Base-by-base conservation (phyloP, 768 basidiomycete genomes). In the Floccularia luteovirens region DNA sequence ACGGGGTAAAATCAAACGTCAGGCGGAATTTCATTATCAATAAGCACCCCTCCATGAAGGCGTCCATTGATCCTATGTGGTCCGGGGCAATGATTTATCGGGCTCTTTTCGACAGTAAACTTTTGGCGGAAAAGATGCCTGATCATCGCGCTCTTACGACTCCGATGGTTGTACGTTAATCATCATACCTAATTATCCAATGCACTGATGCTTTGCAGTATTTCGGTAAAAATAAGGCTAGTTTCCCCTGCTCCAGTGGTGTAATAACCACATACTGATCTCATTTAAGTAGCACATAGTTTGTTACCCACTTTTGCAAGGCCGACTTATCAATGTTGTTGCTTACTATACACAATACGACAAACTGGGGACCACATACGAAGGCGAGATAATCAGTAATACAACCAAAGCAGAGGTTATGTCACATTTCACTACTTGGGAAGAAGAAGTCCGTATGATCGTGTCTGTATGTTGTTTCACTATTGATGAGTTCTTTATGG, bases 1-100 rank as follows among this genome's bases (percentile, higher is more conserved):
- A 84, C 46, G 81, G 81, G 3, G 44, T 83, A 43, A 76, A 75
- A 57, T 82, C 79, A 21, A 63, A 62, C 41, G 72, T 79, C 47
- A 61, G 73, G 24, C 53, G 56, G 22, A 52, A 56, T 3, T 47
- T 75, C 32, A 44, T 72, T 36, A 49, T 46, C 35, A 67, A 68
- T 48, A 63, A 65, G 43, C 61, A 58, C 2, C 52, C 60, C 25
- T 63, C 57, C 42, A 53, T 68, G 23, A 52, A 65, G 40, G 58
- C 67, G 22, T 63, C 66, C 47, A 66, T 70, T 28, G 66, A 75
- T 7, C 75, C 79, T 2, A 51, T 62, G 3, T 85, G 77, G 74
- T 75, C 71, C 46, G 83, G 83, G 2, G 66, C 60, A 1, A 60
- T 66, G 44, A 72, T 72, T 1, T 84, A 83, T 54, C 72, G 81